phyloP scores from a whole-genome alignment of 192 early-diverging fungal species.

The Backusella liffmaniae region DNA sequence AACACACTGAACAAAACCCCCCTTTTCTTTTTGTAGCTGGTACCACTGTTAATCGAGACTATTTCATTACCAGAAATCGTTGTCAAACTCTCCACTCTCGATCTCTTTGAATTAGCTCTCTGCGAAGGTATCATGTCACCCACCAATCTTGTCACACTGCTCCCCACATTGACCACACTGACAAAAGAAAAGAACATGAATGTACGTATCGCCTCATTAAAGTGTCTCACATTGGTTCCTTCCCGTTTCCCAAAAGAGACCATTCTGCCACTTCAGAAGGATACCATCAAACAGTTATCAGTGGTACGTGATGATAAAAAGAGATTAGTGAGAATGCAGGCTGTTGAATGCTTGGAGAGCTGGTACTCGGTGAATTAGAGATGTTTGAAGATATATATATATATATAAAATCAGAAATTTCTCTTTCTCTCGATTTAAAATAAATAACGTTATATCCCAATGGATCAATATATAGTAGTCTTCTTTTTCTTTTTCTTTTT shows the following conservation, averaged over 20 bases:
- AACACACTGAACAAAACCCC: not conserved
- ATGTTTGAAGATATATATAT: too few relatives aligned
- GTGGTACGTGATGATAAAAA: conserved; percentile 85
- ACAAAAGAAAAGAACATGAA: conserved; percentile 29
- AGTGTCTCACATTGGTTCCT: conserved; percentile 64
- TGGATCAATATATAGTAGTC: too few relatives aligned
- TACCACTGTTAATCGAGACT: conserved; percentile 79
- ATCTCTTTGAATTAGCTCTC: conserved; percentile 71
- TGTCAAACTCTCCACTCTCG: conserved; percentile 71
- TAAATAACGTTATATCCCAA: too few relatives aligned
- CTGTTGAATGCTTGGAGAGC: conserved; percentile 79
- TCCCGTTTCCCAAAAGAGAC: conserved; percentile 58
- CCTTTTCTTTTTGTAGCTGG: conserved; percentile 43
- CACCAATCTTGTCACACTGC: conserved; percentile 45
- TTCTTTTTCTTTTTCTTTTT: too few relatives aligned
- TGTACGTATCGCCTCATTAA: conserved; percentile 71
- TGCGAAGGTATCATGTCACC: conserved; percentile 57
- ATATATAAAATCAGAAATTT: too few relatives aligned
- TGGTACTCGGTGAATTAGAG: conserved; percentile 55
- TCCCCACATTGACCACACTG: conserved; percentile 39
- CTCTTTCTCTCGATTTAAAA: too few relatives aligned
- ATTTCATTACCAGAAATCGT: conserved; percentile 62
- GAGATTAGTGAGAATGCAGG: conserved; percentile 82
- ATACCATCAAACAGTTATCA: conserved; percentile 61
- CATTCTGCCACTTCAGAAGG: conserved; percentile 59